Conservation (phyloP, 2,329 filamentous ascomycete genomes). For the Nannizziopsis arthrosporioides region DNA sequence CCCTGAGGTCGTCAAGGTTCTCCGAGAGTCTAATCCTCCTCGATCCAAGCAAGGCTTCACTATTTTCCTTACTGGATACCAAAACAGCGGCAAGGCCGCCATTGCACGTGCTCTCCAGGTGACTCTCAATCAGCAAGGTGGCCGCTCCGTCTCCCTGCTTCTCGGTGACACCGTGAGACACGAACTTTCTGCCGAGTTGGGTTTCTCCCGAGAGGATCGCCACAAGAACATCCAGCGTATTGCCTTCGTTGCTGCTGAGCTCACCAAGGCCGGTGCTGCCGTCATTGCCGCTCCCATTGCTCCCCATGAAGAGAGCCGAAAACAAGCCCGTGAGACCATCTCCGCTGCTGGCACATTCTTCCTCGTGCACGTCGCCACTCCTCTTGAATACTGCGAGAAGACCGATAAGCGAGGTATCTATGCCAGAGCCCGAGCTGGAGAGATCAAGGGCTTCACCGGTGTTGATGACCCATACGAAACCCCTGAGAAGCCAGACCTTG, state of each 20-base stretch:
- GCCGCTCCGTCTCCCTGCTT: conserved; percentile 84
- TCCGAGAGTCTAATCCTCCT: conserved; percentile 90
- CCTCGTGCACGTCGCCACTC: conserved; percentile 87
- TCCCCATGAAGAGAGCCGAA: conserved; percentile 69
- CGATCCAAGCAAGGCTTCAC: conserved; percentile 92
- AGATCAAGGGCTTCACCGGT: conserved; percentile 97
- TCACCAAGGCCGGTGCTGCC: conserved; percentile 82
- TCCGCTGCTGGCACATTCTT: conserved; percentile 76
- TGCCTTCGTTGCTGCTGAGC: conserved; percentile 86
- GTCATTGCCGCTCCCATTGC: conserved; percentile 96
- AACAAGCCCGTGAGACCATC: conserved; percentile 69
- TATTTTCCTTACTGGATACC: conserved; percentile 92
- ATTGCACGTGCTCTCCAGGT: conserved; percentile 92
- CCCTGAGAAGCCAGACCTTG: conserved; percentile 68
- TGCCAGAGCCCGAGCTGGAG: conserved; percentile 65
- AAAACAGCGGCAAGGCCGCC: conserved; percentile 94
- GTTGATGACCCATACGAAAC: conserved; percentile 94
- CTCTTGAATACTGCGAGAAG: conserved; percentile 85
- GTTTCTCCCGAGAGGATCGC: conserved; percentile 86
- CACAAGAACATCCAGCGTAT: conserved; percentile 93
- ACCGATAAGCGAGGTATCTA: conserved; percentile 92
- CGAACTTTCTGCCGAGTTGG: conserved; percentile 88
- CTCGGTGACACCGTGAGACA: conserved; percentile 89
- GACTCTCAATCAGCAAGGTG: conserved; percentile 94
- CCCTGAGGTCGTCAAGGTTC: conserved; percentile 91